Conservation (phyloP, 1,139 yeast genomes). For the Geotrichum cucujoidarum region DNA sequence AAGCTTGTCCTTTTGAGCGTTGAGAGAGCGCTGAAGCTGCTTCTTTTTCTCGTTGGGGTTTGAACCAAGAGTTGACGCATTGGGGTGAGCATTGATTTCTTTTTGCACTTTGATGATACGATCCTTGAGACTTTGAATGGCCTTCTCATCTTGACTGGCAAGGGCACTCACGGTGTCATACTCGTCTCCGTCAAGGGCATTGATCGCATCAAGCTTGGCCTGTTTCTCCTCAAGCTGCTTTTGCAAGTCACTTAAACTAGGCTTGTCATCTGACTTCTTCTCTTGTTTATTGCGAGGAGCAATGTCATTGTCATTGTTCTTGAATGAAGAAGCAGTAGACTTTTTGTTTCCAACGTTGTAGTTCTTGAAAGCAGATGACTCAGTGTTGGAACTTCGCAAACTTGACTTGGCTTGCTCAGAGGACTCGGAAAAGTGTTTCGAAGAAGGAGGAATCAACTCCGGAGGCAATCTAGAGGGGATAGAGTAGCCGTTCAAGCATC, state of each 20-base stretch:
- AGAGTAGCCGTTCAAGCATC: slow-evolving; percentile 68
- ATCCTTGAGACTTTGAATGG: slow-evolving; percentile 59
- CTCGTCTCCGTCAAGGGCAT: slow-evolving; percentile 59
- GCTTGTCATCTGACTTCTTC: slow-evolving; percentile 41
- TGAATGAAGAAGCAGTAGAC: slow-evolving; percentile 51
- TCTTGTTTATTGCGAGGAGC: slow-evolving; percentile 55
- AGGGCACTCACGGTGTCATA: slow-evolving; percentile 43
- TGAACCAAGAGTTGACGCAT: slow-evolving; percentile 31
- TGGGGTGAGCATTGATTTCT: slow-evolving; percentile 40
- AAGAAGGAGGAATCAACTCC: slow-evolving; percentile 74
- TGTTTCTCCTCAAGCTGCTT: slow-evolving; percentile 65
- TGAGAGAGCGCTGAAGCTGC: slow-evolving; percentile 49
- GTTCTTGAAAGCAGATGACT: background rate
- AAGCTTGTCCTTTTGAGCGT: slow-evolving; percentile 57
- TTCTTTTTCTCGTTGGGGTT: slow-evolving; percentile 34
- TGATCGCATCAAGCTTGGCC: slow-evolving; percentile 65
- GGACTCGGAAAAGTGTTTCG: slow-evolving; percentile 48
- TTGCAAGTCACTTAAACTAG: slow-evolving; percentile 47
- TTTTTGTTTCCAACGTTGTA: slow-evolving; percentile 35
- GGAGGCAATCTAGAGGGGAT: slow-evolving; percentile 60
- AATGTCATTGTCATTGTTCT: slow-evolving; percentile 58
- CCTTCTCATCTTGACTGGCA: slow-evolving; percentile 45
- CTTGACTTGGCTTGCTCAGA: slow-evolving; percentile 49
- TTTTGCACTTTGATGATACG: slow-evolving; percentile 55
- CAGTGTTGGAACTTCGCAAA: slow-evolving; percentile 5